Percentiles rank a stretch among this genome's conserved stretches.
Conservation (phyloP, 2,329 filamentous ascomycete genomes). For the Leptographium radiaticola region DNA sequence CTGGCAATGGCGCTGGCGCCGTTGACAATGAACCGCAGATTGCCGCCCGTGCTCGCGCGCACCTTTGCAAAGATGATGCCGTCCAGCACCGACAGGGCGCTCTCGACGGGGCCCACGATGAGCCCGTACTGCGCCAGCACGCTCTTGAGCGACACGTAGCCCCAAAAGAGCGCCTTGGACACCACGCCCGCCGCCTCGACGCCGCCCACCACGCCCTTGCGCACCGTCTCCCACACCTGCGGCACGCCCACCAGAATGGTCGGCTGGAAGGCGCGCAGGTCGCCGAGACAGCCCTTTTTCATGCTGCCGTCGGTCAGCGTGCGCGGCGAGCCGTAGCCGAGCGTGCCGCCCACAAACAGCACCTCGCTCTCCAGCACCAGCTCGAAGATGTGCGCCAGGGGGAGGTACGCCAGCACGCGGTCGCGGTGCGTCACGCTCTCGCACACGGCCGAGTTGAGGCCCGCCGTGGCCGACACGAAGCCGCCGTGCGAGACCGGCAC, state of each 20-base stretch:
- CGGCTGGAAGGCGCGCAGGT: constrained; percentile 83
- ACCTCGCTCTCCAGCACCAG: constrained; percentile 90
- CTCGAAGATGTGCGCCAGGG: constrained; percentile 90
- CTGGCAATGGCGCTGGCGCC: constrained; percentile 83
- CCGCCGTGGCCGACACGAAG: constrained; percentile 72
- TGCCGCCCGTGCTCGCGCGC: constrained; percentile 77
- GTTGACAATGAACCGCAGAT: constrained; percentile 82
- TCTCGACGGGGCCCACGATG: constrained; percentile 38
- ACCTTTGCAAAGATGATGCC: constrained; percentile 81
- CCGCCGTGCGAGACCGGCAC: constrained; percentile 70
- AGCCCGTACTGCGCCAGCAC: constrained; percentile 45
- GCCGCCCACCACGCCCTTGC: constrained; percentile 79
- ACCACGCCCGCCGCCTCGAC: constrained; percentile 61
- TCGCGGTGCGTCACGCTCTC: constrained; percentile 68
- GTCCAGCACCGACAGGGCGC: constrained; percentile 47
- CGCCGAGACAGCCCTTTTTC: constrained; percentile 70
- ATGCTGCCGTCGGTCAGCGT: constrained; percentile 79
- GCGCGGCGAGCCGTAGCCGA: constrained; percentile 86
- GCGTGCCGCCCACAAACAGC: constrained; percentile 76
- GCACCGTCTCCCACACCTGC: constrained; percentile 93
- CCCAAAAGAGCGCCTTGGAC: constrained; percentile 66
- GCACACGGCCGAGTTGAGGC: constrained; percentile 65
- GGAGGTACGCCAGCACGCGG: constrained; percentile 76
- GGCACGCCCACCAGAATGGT: constrained; percentile 90
- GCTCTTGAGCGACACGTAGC: constrained; percentile 44